Evolutionary conservation across 805 yeast genomes (phyloP), one percentile per base, ranked within the genome.

Genomic region (Nakazawaea molendinolei): DNA sequence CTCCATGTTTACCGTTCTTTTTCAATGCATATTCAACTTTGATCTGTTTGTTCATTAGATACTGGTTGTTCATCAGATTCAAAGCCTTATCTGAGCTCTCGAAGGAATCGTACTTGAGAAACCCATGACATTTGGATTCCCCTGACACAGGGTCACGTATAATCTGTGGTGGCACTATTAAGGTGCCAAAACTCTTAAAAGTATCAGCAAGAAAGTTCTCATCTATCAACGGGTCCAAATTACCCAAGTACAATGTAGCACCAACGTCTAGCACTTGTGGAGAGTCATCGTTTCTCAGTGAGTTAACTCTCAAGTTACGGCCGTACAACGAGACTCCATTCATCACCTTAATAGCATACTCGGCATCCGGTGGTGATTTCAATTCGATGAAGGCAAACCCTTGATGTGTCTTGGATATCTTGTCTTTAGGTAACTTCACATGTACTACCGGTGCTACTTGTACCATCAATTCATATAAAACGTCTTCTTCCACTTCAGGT

Each of bases 331-430:
- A 60, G 2, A 76, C 59, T 5, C 86, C 87, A 40, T 69, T 63
- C 51, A 85, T 53, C 1, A 83, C 56, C 40, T 71, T 67, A 23
- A 71, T 56, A 1, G 78, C 85, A 52, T 87, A 90, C 7, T 76
- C 80, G 0, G 82, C 80, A 47, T 86, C 96, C 14, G 58, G 63
- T 3, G 60, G 58, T 12, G 65, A 61, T 34, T 62, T 57, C 49
- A 83, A 79, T 51, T 85, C 92, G 1, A 83, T 81, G 58, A 92
- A 90, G 8, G 95, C 97, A 60, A 67, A 90, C 5, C 97, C 97
- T 49, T 82, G 94, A 49, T 83, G 87, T 1, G 71, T 62, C 41
- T 73, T 74, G 20, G 75, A 58, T 4, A 87, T 65, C 43, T 86
- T 69, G 51, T 87, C 96, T 49, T 76, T 79, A 5, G 97, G 97